These are phyloP conservation scores for Melaleuca alternifolia DNA, from an alignment of 345 rosid genomes.

Conservation along the genomic window DNA sequence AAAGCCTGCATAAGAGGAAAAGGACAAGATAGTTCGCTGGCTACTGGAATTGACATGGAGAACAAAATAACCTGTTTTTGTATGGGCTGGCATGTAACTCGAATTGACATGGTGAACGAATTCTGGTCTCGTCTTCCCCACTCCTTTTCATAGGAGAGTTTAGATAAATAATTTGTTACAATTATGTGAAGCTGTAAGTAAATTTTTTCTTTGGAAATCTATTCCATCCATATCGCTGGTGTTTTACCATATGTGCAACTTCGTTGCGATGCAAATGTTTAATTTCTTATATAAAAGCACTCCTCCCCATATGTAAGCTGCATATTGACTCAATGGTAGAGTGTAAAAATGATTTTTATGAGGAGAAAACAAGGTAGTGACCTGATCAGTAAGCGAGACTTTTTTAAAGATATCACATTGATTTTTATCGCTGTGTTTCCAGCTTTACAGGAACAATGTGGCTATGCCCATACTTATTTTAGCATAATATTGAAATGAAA, in stretches of 20 bases:
- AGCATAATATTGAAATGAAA: not conserved
- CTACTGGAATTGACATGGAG: not conserved
- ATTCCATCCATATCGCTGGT: not conserved
- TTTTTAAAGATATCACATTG: not conserved
- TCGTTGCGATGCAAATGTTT: not conserved
- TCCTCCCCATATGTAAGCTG: not conserved
- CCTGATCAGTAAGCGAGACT: not conserved
- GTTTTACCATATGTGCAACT: not conserved
- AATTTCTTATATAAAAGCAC: not conserved
- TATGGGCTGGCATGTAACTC: not conserved
- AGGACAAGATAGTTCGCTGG: not conserved
- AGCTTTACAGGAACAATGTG: not conserved
- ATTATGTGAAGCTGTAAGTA: not conserved
- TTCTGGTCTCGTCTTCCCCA: not conserved
- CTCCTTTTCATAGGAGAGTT: not conserved
- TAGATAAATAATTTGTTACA: not conserved
- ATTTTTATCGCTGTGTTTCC: not conserved
- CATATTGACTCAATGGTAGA: not conserved
- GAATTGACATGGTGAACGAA: not conserved
- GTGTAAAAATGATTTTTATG: not conserved
- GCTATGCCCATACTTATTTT: not conserved
- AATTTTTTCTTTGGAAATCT: not conserved
- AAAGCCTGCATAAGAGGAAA: not conserved
- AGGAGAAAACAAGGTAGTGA: not conserved
- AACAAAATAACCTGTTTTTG: not conserved